Percentiles rank a stretch among this genome's conserved stretches.
phyloP scores from a whole-genome alignment of 108 stramenopile genomes.

The Cyclotella baltica region DNA sequence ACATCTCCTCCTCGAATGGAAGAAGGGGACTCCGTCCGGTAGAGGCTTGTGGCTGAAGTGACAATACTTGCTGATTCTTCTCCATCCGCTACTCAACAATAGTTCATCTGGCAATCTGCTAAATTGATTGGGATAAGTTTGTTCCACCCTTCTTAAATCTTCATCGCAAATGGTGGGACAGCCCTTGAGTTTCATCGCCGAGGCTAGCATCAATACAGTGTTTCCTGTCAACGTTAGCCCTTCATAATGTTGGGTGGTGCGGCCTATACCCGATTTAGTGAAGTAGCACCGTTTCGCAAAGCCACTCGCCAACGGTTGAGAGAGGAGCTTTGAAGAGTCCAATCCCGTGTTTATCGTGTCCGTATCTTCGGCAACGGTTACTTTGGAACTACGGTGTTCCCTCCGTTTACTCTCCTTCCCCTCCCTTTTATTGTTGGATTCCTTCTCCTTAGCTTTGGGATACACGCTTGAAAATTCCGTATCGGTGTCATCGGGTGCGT shows the following conservation, averaged over 20 bases:
- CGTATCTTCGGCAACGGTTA: slow-evolving; percentile 15
- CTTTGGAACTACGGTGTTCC: slow-evolving; percentile 8
- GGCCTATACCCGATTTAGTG: slow-evolving; percentile 87
- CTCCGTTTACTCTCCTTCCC: background rate
- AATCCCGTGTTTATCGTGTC: background rate
- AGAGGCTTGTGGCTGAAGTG: slow-evolving; percentile 88
- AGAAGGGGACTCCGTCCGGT: slow-evolving; percentile 61
- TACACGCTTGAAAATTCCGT: slow-evolving; percentile 27
- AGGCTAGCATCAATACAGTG: slow-evolving; percentile 84
- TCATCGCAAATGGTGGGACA: slow-evolving; percentile 94
- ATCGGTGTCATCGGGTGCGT: slow-evolving; percentile 30
- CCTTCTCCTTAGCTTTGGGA: slow-evolving; percentile 11
- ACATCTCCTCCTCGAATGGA: slow-evolving; percentile 77
- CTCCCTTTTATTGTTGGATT: slow-evolving; percentile 3
- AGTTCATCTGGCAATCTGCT: slow-evolving; percentile 86
- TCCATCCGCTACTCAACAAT: slow-evolving; percentile 81
- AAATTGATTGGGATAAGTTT: slow-evolving; percentile 89
- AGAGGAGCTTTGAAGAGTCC: slow-evolving; percentile 35
- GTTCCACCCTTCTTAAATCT: slow-evolving; percentile 87
- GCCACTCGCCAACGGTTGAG: slow-evolving; percentile 73
- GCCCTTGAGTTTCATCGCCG: slow-evolving; percentile 90
- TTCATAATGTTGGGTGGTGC: slow-evolving; percentile 87
- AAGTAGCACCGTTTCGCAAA: slow-evolving; percentile 92
- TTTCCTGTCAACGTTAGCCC: slow-evolving; percentile 87
- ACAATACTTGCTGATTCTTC: slow-evolving; percentile 86